phyloP scores from a whole-genome alignment of 805 yeast genomes.

The Candida montana region DNA sequence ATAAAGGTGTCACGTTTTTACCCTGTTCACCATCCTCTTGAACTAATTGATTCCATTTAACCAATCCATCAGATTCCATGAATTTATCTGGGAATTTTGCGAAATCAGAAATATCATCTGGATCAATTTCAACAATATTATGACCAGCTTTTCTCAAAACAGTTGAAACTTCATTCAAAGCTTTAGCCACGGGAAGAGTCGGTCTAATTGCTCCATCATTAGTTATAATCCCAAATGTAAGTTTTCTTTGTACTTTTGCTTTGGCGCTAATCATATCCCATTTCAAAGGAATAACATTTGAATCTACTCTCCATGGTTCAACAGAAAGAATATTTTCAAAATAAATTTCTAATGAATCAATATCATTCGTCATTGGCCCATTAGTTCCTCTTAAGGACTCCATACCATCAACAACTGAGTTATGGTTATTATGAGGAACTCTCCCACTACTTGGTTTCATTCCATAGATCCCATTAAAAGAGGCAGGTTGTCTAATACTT shows the following conservation, averaged over 20 bases:
- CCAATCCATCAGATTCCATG: conserved; percentile 25
- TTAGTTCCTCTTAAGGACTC: conserved; percentile 35
- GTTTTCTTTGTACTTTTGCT: conserved; percentile 22
- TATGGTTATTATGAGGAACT: conserved; percentile 32
- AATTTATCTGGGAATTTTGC: conserved; percentile 21
- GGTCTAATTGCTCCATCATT: conserved; percentile 43
- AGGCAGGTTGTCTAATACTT: conserved; percentile 41
- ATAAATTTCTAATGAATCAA: conserved; percentile 31
- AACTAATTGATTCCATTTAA: not conserved
- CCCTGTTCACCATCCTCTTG: conserved; percentile 33
- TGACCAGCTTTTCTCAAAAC: conserved; percentile 32
- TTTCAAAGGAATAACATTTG: conserved; percentile 32
- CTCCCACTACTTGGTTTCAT: conserved; percentile 40
- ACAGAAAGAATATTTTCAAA: conserved; percentile 23
- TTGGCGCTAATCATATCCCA: conserved; percentile 28
- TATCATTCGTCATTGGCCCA: conserved; percentile 38
- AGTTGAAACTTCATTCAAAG: conserved; percentile 27
- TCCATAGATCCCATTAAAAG: conserved; percentile 35
- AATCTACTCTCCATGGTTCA: conserved; percentile 38
- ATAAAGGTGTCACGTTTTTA: conserved; percentile 31
- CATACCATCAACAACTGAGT: conserved; percentile 31
- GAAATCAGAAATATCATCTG: conserved; percentile 12
- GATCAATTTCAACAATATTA: conserved; percentile 38
- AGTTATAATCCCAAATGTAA: conserved; percentile 34
- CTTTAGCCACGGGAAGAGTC: conserved; percentile 53